phyloP scores from a whole-genome alignment of 176 grass and related monocot species.

The Secale cereale region DNA sequence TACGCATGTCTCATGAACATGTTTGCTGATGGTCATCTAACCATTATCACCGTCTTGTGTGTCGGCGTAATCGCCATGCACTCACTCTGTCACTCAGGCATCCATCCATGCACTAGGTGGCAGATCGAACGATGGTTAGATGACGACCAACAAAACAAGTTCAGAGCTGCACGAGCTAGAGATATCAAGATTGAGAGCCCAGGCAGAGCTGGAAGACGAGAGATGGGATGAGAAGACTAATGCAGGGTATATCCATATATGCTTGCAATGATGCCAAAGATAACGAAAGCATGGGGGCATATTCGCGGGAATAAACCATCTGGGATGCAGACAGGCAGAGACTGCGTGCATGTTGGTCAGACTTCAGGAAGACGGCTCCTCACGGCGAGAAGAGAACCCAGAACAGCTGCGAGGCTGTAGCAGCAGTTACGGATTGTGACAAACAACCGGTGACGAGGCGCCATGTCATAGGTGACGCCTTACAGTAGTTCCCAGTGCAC shows the following conservation, averaged over 20 bases:
- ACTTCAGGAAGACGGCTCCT: background rate
- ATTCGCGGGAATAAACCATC: constrained; percentile 27
- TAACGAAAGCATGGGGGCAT: background rate
- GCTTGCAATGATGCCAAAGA: constrained; percentile 20
- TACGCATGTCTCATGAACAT: constrained; percentile 18
- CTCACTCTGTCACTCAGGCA: no score
- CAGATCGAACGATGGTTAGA: constrained; percentile 37
- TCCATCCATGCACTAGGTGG: background rate
- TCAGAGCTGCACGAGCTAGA: constrained; percentile 37
- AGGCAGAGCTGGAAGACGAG: background rate
- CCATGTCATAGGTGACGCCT: background rate
- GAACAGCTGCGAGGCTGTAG: no score
- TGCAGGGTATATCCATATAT: constrained; percentile 42
- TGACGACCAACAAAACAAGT: constrained; percentile 68
- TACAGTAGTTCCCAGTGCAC: no score
- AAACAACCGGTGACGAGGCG: background rate
- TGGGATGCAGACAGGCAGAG: background rate
- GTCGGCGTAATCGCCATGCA: background rate
- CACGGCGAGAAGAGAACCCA: background rate
- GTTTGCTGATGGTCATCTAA: constrained; percentile 48
- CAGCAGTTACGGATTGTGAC: background rate
- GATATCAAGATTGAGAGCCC: background rate
- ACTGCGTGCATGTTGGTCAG: background rate
- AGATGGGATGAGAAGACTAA: background rate
- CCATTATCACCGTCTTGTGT: background rate